Percentiles rank a stretch among this genome's conserved stretches.
These are phyloP conservation scores for Meredithiella fracta DNA, from an alignment of 2,329 filamentous ascomycete genomes.

Conservation along the genomic window DNA sequence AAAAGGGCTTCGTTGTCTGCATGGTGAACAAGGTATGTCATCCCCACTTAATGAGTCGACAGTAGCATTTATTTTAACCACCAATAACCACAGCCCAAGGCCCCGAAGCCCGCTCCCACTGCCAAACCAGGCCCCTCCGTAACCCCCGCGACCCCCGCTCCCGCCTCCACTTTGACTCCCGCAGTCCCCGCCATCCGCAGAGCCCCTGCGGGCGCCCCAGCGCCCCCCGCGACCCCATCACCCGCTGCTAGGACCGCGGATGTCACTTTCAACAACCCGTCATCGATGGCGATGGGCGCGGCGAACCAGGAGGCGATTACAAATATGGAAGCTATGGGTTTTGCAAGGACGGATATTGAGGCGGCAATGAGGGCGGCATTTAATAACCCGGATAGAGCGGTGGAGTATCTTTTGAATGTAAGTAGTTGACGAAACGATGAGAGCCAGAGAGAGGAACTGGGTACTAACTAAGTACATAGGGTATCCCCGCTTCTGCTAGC, in stretches of 20 bases:
- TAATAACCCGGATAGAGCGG: constrained; percentile 91
- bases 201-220: constrained; percentile 26
- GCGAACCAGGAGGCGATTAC: constrained; percentile 68
- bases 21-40: constrained; percentile 77
- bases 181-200: constrained; percentile 34
- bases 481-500: constrained; percentile 73
- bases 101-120: constrained; percentile 46
- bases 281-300: constrained; percentile 70
- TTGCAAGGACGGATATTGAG: constrained; percentile 74
- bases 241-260: constrained; percentile 31
- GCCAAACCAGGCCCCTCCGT: constrained; percentile 41
- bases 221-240: constrained; percentile 36
- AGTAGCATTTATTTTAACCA: no score
- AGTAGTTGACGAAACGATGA: constrained; percentile 19
- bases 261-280: constrained; percentile 49
- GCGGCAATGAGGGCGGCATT: constrained; percentile 90
- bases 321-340: constrained; percentile 97
- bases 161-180: constrained; percentile 32
- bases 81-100: constrained; percentile 23
- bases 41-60: no score
- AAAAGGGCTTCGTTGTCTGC: constrained; percentile 98
- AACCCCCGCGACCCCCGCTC: constrained; percentile 45
- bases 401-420: constrained; percentile 85
- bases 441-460: not conserved
- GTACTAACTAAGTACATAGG: constrained; percentile 34